A percentile compares a stretch with the other conserved stretches of the same genome.
These are phyloP conservation scores for Pulveroboletus sp. DNA, from an alignment of 768 basidiomycete genomes.

Conservation along the genomic window DNA sequence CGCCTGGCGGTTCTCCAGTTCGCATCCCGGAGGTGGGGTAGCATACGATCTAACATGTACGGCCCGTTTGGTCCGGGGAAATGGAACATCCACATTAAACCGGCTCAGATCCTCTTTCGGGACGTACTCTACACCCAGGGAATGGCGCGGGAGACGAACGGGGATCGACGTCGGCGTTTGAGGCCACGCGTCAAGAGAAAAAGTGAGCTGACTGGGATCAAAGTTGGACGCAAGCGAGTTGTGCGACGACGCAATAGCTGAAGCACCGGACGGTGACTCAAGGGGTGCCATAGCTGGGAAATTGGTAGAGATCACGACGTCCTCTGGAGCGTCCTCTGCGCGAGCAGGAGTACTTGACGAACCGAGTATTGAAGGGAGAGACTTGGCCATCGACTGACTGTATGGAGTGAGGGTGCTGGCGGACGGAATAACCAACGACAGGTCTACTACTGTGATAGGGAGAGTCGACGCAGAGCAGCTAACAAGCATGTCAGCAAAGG, in stretches of 20 bases:
- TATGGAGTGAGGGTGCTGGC: conserved; percentile 9
- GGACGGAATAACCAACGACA: conserved; percentile 12
- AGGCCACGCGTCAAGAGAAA: conserved; percentile 20
- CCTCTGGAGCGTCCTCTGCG: conserved; percentile 6
- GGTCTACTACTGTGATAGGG: conserved; percentile 23
- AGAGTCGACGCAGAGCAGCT: conserved; percentile 13
- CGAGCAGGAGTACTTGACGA: conserved; percentile 5
- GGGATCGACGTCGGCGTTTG: conserved; percentile 18
- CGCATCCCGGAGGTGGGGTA: background rate
- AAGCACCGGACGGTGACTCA: conserved; percentile 22
- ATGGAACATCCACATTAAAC: background rate
- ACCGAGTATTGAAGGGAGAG: background rate
- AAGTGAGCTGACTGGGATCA: conserved; percentile 14
- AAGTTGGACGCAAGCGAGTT: conserved; percentile 29
- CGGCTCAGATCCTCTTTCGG: background rate
- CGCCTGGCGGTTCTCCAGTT: conserved; percentile 19
- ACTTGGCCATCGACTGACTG: conserved; percentile 4
- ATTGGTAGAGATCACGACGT: conserved; percentile 9
- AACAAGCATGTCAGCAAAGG: conserved; percentile 7
- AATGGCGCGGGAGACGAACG: conserved; percentile 2
- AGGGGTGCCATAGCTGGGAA: conserved; percentile 11
- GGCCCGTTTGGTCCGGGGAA: background rate
- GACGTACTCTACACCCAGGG: conserved; percentile 7
- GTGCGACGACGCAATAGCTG: conserved; percentile 28
- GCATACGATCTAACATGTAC: background rate